Evolutionary conservation across 495 filamentous ascomycete genomes (phyloP).

Genomic region (Talaromyces stipitatus): DNA sequence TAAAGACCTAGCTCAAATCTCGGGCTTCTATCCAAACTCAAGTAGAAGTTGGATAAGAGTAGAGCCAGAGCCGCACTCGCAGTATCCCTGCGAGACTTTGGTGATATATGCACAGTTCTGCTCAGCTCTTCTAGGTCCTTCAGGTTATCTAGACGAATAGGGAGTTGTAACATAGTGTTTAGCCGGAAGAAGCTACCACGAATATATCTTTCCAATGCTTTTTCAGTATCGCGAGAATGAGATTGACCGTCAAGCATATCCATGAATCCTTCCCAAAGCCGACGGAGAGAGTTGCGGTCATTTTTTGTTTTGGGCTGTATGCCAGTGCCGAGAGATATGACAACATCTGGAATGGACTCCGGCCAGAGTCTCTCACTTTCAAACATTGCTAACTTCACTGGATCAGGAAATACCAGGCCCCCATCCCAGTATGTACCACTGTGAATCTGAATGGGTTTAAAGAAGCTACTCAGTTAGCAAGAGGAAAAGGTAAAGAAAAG

Average conservation of each 20-base stretch:
- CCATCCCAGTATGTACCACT: conserved; percentile 24
- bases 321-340: conserved; percentile 21
- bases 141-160: conserved; percentile 16
- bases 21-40: conserved; percentile 8
- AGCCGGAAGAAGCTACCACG: conserved; percentile 15
- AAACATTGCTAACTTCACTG: conserved; percentile 20
- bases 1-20: conserved; percentile 9
- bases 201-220: conserved; percentile 2
- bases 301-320: conserved; percentile 6
- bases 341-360: conserved; percentile 11
- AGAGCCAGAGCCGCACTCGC: conserved; percentile 8
- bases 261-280: conserved; percentile 15
- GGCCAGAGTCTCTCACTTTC: conserved; percentile 18
- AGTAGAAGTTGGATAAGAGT: conserved; percentile 15
- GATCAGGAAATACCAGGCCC: conserved; percentile 25
- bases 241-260: conserved; percentile 15
- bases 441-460: conserved; percentile 11
- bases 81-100: background rate
- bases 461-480: conserved; percentile 7
- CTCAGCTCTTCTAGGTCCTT: conserved; percentile 9
- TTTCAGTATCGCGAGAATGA: conserved; percentile 3
- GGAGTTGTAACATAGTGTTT: conserved; percentile 13
- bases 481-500: background rate
- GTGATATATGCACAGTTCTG: background rate
- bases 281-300: conserved; percentile 12